Evolutionary conservation across 2,329 filamentous ascomycete species (phyloP).

Genomic region (Cladophialophora carrionii): DNA sequence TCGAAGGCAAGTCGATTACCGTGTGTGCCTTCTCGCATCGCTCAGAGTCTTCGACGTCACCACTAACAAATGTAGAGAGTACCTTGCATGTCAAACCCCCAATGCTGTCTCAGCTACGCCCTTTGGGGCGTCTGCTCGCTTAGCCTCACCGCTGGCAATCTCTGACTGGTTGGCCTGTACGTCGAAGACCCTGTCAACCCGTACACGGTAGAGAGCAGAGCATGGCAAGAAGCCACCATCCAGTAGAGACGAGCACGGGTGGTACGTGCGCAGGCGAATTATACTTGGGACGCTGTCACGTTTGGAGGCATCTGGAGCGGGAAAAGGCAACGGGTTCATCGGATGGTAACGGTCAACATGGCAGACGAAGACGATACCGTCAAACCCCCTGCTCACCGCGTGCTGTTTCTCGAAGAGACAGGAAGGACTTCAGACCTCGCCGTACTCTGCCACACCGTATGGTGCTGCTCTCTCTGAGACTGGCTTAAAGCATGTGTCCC

Average conservation of each 20-base stretch:
- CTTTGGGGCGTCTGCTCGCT: neutral
- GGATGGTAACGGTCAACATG: neutral
- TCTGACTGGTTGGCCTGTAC: neutral
- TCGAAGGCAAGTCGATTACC: neutral
- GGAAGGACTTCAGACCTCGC: neutral
- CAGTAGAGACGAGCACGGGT: neutral
- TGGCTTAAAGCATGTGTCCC: neutral
- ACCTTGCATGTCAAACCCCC: neutral
- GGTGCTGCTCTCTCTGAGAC: neutral
- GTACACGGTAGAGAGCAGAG: neutral
- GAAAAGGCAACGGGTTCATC: neutral
- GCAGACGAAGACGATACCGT: neutral
- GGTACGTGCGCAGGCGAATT: neutral
- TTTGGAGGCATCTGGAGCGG: neutral
- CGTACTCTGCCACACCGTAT: neutral
- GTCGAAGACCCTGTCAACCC: neutral
- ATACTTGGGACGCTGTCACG: neutral
- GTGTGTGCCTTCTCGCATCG: neutral
- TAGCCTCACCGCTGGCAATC: neutral
- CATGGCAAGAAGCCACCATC: neutral
- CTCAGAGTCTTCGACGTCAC: neutral
- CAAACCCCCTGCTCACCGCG: neutral
- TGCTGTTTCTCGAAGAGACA: neutral
- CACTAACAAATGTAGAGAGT: neutral
- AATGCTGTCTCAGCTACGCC: neutral